A percentile compares a stretch with the other conserved stretches of the same genome.
Evolutionary conservation across 768 basidiomycete genomes (phyloP).

Genomic region (Lactifluus hygrophoroides): DNA sequence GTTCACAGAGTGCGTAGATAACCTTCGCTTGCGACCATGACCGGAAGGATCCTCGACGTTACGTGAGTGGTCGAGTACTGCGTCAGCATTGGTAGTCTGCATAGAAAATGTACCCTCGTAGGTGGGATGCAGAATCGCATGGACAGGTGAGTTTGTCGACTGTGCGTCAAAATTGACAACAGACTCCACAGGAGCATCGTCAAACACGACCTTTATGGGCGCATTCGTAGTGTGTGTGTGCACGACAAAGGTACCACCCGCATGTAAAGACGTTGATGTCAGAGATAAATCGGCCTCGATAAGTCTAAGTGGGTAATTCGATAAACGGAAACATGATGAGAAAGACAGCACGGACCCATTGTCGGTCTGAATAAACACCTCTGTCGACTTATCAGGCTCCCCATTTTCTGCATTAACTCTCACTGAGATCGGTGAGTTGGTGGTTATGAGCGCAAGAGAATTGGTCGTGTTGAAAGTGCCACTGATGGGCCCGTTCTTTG

Average conservation of each 20-base stretch:
- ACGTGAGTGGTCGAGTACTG: conserved; percentile 18
- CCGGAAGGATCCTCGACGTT: conserved; percentile 30
- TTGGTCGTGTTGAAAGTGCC: conserved; percentile 32
- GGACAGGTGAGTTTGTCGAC: conserved; percentile 26
- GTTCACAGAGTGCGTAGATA: not conserved
- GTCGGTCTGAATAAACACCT: conserved; percentile 29
- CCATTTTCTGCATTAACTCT: conserved; percentile 24
- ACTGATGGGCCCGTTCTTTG: conserved; percentile 30
- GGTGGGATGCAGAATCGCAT: conserved; percentile 27
- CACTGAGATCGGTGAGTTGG: conserved; percentile 28
- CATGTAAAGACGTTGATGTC: conserved; percentile 22
- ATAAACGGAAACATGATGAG: not conserved
- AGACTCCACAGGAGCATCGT: conserved; percentile 30
- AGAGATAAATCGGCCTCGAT: conserved; percentile 30
- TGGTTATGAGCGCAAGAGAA: conserved; percentile 27
- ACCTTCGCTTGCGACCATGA: conserved; percentile 27
- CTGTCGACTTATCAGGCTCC: conserved; percentile 22
- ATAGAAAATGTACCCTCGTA: conserved; percentile 38
- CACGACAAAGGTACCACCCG: conserved; percentile 30
- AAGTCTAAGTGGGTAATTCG: conserved; percentile 23
- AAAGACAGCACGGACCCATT: conserved; percentile 33
- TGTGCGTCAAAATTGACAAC: conserved; percentile 26
- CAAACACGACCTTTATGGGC: conserved; percentile 25
- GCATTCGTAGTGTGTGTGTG: conserved; percentile 26
- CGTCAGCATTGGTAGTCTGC: conserved; percentile 22